These are phyloP conservation scores for Xylaria sp. DNA, from an alignment of 2,329 filamentous ascomycete species.

Conservation along the genomic window DNA sequence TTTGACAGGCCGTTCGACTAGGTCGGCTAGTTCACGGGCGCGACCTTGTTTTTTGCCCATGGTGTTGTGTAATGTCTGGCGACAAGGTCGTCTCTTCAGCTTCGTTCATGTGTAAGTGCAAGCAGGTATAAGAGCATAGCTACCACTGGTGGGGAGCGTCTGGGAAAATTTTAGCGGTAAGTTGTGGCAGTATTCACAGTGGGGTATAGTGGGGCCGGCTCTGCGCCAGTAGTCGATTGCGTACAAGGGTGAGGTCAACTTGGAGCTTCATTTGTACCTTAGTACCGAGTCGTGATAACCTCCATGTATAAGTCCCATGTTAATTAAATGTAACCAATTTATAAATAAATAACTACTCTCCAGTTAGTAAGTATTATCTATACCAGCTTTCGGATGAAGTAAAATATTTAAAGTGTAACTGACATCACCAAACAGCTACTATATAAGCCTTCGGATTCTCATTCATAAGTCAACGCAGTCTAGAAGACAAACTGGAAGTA, in stretches of 20 bases:
- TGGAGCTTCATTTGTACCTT: too few species aligned
- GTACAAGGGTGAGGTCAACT: background rate
- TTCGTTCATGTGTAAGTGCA: conserved; percentile 14
- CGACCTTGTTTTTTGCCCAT: conserved; percentile 66
- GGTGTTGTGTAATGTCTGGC: conserved; percentile 46
- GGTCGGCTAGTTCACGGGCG: conserved; percentile 70
- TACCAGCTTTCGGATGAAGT: background rate
- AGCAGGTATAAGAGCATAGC: conserved; percentile 11
- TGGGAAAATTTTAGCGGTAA: conserved; percentile 65
- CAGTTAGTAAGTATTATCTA: background rate
- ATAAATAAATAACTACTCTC: background rate
- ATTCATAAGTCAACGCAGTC: background rate
- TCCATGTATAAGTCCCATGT: too few species aligned
- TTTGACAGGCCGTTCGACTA: conserved; percentile 70
- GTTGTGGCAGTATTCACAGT: conserved; percentile 55
- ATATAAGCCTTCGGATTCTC: background rate
- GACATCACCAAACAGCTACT: background rate
- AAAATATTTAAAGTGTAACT: background rate
- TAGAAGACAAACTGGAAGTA: background rate
- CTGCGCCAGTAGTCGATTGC: background rate
- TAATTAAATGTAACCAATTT: too few species aligned
- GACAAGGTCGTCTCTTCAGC: conserved; percentile 3
- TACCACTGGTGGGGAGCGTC: conserved; percentile 17
- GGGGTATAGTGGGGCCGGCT: conserved; percentile 2
- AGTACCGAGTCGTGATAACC: too few species aligned